A percentile compares a stretch with the other conserved stretches of the same genome.
Evolutionary conservation across 116 monocot species (phyloP).

Genomic region (Iris pallida): DNA sequence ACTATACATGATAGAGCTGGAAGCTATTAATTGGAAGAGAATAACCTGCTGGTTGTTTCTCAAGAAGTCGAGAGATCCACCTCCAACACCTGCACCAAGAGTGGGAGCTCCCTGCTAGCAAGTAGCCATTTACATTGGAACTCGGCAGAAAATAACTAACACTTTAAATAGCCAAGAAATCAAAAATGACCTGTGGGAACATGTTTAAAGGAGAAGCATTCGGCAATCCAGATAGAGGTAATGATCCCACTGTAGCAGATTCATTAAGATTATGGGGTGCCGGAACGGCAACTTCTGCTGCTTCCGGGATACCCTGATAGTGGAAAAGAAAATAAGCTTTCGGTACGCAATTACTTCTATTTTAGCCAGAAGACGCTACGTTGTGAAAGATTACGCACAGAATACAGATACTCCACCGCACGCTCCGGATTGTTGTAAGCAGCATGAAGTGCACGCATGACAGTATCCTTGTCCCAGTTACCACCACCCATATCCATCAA

Average conservation of each 20-base stretch:
- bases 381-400: constrained; percentile 32
- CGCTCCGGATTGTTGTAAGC: constrained; percentile 96
- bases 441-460: constrained; percentile 76
- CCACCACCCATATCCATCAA: constrained; percentile 98
- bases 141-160: background rate
- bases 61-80: constrained; percentile 45
- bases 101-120: constrained; percentile 18
- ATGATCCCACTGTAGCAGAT: constrained; percentile 16
- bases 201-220: constrained; percentile 63
- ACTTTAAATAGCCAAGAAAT: background rate
- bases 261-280: constrained; percentile 19
- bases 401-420: constrained; percentile 92
- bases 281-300: constrained; percentile 45
- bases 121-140: background rate
- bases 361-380: no score
- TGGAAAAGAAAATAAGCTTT: constrained; percentile 6
- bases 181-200: constrained; percentile 57
- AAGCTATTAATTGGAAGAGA: background rate
- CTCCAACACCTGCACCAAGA: constrained; percentile 19
- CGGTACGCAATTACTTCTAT: background rate
- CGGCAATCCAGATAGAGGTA: constrained; percentile 41
- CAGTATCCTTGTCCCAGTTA: constrained; percentile 83
- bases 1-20: no score
- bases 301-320: constrained; percentile 60
- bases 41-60: constrained; percentile 45